Percentiles rank a stretch among this genome's conserved stretches.
phyloP scores from a whole-genome alignment of 2,329 filamentous ascomycete genomes.

The Karstenula rhodostoma region DNA sequence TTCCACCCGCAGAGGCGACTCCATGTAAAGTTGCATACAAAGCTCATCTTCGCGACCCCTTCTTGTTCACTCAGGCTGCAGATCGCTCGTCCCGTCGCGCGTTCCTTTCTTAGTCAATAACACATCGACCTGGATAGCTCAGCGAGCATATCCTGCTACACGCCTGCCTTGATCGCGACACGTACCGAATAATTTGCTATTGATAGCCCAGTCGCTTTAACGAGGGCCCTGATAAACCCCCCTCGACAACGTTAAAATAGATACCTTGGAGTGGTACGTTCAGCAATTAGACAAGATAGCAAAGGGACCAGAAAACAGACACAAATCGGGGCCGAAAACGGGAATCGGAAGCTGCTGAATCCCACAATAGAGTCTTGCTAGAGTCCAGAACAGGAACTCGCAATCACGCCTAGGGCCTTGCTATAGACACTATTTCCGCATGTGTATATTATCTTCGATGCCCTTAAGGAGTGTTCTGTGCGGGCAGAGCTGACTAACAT shows the following conservation, averaged over 20 bases:
- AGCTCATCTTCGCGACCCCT: no score
- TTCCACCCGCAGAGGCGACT: no score
- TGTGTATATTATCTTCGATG: conserved; percentile 24
- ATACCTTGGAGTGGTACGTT: no score
- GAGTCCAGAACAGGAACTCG: neutral
- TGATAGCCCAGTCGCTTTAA: neutral
- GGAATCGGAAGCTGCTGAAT: neutral
- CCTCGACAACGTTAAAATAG: no score
- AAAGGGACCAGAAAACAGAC: no score
- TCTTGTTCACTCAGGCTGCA: no score
- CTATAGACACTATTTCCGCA: conserved; percentile 10
- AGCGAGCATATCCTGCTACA: neutral
- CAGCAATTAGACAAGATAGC: no score
- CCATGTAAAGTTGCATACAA: no score
- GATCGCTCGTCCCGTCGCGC: no score
- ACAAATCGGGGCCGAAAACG: neutral
- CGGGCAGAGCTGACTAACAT: conserved; percentile 20
- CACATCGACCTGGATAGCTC: neutral
- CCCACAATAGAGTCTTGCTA: neutral
- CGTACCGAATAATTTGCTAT: neutral
- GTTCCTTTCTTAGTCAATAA: neutral
- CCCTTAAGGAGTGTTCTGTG: conserved; percentile 28
- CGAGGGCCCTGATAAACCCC: neutral
- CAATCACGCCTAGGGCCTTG: neutral
- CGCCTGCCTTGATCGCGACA: neutral